Base-by-base conservation (phyloP, 345 rosid species). In the Excoecaria cochinchinensis region DNA sequence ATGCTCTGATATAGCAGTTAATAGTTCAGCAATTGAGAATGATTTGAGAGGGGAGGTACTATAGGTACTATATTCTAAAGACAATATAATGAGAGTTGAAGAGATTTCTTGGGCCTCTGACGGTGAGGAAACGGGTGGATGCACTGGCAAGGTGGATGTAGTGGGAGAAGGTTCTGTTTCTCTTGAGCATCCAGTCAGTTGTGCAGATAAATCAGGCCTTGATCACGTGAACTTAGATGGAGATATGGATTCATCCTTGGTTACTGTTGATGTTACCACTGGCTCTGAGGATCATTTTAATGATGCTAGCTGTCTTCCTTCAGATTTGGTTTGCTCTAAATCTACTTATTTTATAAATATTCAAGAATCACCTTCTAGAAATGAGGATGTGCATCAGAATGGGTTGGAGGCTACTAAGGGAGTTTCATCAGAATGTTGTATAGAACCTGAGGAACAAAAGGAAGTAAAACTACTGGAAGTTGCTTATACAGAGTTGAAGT, bases 401-500 rank as follows among this genome's bases (percentile, higher is more conserved):
- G 80, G 44, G 69, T 72, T 79, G 39, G 82, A 85, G 74, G 39
- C 52, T 21, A 47, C 77, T 53, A 77, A 51, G 76, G 73, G 59
- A 66, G 53, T 77, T 73, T 80, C 82, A 46, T 70, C 79, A 38
- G 84, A 76, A 67, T 65, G 57, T 77, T 65, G 52, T 74, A 24
- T 65, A 16, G 86, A 82, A 76, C 71, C 77, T 46, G 81, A 82
- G 79, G 79, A 70, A 64, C 81, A 67, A 50, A 68, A 72, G 67
- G 84, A 80, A 79, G 72, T 58, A 31, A 78, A 38, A 74, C 80
- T 82, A 78, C 42, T 17, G 67, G 82, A 85, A 68, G 81, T 74
- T 67, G 76, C 76, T 79, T 59, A 81, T 44, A 40, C 53, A 47
- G 76, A 74, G 72, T 47, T 50, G 63, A 82, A 73, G 19, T 63